phyloP scores from a whole-genome alignment of 2,329 filamentous ascomycete genomes.

The Fusarium brachygibbosum region DNA sequence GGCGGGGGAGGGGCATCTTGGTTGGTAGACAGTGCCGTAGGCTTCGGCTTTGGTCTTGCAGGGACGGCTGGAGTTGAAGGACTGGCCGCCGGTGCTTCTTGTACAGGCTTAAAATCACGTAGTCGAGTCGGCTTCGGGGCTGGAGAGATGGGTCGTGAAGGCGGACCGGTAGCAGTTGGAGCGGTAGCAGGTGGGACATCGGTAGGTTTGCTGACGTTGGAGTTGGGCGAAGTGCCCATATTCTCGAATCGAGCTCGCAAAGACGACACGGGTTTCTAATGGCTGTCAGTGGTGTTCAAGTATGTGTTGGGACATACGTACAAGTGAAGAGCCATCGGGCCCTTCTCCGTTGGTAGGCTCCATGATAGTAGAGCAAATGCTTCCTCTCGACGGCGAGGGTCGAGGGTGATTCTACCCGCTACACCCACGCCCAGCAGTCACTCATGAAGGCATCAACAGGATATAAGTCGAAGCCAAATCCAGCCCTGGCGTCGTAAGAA shows the following conservation, averaged over 20 bases:
- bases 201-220: conserved; percentile 40
- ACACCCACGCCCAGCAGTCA: conserved; percentile 52
- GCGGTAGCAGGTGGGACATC: conserved; percentile 42
- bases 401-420: conserved; percentile 53
- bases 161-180: conserved; percentile 44
- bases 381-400: conserved; percentile 50
- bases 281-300: conserved; percentile 44
- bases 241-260: conserved; percentile 86
- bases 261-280: conserved; percentile 84
- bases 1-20: conserved; percentile 45
- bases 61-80: conserved; percentile 52
- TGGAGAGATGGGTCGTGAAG: conserved; percentile 55
- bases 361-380: conserved; percentile 50
- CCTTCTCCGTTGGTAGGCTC: conserved; percentile 61
- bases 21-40: conserved; percentile 35
- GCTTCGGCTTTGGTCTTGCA: conserved; percentile 51
- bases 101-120: conserved; percentile 57
- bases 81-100: conserved; percentile 53
- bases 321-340: conserved; percentile 82
- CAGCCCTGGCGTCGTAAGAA: conserved; percentile 7
- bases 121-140: conserved; percentile 60
- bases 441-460: conserved; percentile 51
- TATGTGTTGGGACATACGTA: conserved; percentile 56
- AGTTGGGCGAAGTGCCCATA: conserved; percentile 58
- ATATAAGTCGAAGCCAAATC: conserved; percentile 22